phyloP scores from a whole-genome alignment of 2,329 filamentous ascomycete species.

The Blastomyces emzantsi region DNA sequence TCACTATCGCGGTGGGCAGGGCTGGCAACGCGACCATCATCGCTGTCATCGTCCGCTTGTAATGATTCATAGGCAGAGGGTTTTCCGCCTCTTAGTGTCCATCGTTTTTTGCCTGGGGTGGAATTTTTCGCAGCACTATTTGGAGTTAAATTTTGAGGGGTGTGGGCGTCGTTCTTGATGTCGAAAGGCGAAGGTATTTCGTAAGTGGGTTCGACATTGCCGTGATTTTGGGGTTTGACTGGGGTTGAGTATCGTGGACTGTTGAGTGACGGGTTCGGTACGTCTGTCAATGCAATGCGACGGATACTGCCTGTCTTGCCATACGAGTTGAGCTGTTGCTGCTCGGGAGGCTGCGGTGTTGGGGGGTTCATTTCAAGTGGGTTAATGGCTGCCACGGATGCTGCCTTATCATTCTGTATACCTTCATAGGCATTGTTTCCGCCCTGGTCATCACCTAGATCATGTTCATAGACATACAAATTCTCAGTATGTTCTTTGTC shows the following conservation, averaged over 20 bases:
- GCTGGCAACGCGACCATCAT: slow-evolving; percentile 19
- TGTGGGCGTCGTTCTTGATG: slow-evolving; percentile 18
- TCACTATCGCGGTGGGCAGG: slow-evolving; percentile 23
- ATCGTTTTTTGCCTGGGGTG: slow-evolving; percentile 19
- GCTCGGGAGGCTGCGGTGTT: slow-evolving; percentile 31
- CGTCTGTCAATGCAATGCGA: slow-evolving; percentile 27
- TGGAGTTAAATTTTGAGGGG: slow-evolving; percentile 6
- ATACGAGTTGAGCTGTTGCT: slow-evolving; percentile 18
- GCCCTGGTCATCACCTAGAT: slow-evolving; percentile 27
- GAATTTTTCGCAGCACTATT: slow-evolving; percentile 20
- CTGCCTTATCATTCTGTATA: slow-evolving; percentile 25
- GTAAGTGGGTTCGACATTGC: slow-evolving; percentile 25
- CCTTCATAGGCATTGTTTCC: slow-evolving; percentile 29
- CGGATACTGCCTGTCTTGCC: slow-evolving; percentile 22
- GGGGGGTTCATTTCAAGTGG: slow-evolving; percentile 41
- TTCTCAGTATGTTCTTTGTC: slow-evolving; percentile 14
- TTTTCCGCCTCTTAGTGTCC: slow-evolving; percentile 29
- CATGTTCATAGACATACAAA: slow-evolving; percentile 24
- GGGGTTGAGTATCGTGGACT: slow-evolving; percentile 20
- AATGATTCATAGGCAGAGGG: slow-evolving; percentile 28
- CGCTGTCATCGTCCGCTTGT: slow-evolving; percentile 25
- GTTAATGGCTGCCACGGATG: slow-evolving; percentile 26
- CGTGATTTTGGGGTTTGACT: slow-evolving; percentile 32
- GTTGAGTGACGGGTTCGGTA: slow-evolving; percentile 28
- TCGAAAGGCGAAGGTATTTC: slow-evolving; percentile 20